Base-by-base conservation (phyloP, 176 grass and related monocot species). In the Ampelocalamus luodianensis region DNA sequence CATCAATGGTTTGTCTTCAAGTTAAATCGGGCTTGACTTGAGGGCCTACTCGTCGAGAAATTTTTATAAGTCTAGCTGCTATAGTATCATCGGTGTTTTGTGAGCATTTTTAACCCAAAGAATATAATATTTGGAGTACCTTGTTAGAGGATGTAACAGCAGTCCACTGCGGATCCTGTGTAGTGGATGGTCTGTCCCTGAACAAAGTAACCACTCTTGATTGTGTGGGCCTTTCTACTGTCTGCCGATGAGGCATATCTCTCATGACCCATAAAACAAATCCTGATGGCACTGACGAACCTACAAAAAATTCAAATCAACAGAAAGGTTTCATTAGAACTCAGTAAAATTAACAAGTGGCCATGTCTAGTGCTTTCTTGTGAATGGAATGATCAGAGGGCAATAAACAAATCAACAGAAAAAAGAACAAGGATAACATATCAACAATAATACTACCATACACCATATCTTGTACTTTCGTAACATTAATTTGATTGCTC, bases 201-300 rank as follows among this genome's bases (percentile, higher is more conserved):
- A 99, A 80, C 73, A 94, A 89, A 79, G 88, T 90, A 43, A 94
- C 94, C 38, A 90, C 91, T 64, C 74, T 94, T 59, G 92, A 87
- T 71, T 88, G 88, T 62, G 59, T 69, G 8, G 74, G 81, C 50
- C 86, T 92, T 80, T 92, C 88, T 43, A 81, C 54, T 37, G 70
- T 79, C 27, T 83, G 90, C 68, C 83, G 90, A 77, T 91, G 88
- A 60, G 97, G 97, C 88, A 99, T 78, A 16, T 99, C 97, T 96
- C 92, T 94, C 97, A 99, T 94, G n/a, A 99, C 81, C 97, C 92
- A 96, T 37, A 99, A 83, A 68, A 99, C 92, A 86, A 94, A 94
- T 42, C 89, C 97, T 65, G 93, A 99, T 1, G 97, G 97, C 18
- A 94, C 86, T 54, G 93, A 92, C 1, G 93, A 99, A 22, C 97